These are phyloP conservation scores for Dendryphion nanum DNA, from an alignment of 2,329 filamentous ascomycete species.

Conservation along the genomic window DNA sequence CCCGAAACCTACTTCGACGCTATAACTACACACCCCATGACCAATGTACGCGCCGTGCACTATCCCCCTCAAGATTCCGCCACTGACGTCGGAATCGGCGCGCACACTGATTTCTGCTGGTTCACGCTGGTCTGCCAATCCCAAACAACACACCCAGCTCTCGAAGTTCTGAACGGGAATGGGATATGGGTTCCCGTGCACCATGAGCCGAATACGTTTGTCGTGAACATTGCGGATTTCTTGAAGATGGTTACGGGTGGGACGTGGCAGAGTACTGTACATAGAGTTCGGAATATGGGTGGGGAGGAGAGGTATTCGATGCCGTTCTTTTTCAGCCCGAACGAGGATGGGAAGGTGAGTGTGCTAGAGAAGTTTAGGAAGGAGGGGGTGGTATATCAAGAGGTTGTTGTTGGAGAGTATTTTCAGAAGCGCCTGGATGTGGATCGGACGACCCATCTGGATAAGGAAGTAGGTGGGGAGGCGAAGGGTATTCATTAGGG, in stretches of 20 bases:
- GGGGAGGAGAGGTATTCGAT: constrained; percentile 41
- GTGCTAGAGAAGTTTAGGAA: constrained; percentile 29
- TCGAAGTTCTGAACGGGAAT: constrained; percentile 45
- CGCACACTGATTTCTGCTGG: constrained; percentile 45
- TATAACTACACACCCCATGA: constrained; percentile 42
- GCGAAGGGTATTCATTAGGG: too few species aligned
- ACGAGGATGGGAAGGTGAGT: constrained; percentile 33
- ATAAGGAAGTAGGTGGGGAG: constrained; percentile 2
- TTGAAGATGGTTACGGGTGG: constrained; percentile 43
- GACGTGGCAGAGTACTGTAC: constrained; percentile 41
- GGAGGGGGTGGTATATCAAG: constrained; percentile 23
- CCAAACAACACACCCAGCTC: constrained; percentile 20
- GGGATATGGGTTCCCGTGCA: constrained; percentile 42
- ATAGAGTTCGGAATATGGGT: constrained; percentile 40
- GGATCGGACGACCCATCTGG: constrained; percentile 32
- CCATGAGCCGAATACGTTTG: constrained; percentile 35
- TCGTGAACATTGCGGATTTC: constrained; percentile 44
- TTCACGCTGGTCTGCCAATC: constrained; percentile 42
- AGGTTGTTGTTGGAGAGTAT: constrained; percentile 32
- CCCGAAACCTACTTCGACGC: constrained; percentile 40
- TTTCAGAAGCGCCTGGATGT: constrained; percentile 31
- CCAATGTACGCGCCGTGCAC: constrained; percentile 42
- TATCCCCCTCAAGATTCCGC: constrained; percentile 39
- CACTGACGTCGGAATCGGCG: constrained; percentile 39
- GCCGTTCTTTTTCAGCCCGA: constrained; percentile 42